Evolutionary conservation across 2,329 filamentous ascomycete genomes (phyloP), one percentile per base, ranked within the genome.

Genomic region (Fusarium pseudoanthophilum): DNA sequence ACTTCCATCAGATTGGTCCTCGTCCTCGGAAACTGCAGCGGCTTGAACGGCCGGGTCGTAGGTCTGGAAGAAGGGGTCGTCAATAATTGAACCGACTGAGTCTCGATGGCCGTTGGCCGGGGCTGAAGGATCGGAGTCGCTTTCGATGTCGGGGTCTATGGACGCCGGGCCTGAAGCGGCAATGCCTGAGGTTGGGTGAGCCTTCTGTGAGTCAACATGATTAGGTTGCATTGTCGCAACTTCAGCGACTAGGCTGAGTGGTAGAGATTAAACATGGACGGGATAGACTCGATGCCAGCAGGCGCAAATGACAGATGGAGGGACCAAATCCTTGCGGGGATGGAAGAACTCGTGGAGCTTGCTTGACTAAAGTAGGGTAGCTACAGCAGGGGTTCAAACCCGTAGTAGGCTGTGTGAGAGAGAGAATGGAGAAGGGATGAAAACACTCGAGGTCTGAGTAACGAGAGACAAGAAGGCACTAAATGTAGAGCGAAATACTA

Each of bases 1-100:
- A 64, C 76, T 75, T 37, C 71, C 73, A 66, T 76, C 73, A 52
- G 73, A 77, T 64, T 75, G 58, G 13, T 57, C 61, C 55, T 74
- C 77, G 63, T 76, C 73, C 43, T 76, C 61, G 57, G 77, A 77
- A 42, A 75, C 75, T 32, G 67, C 67, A 67, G 77, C 71, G 28
- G 76, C 71, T 69, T 79, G 75, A 60, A 75, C 68, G 61, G 78
- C 72, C 37, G 74, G 74, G 78, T 85, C 80, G 72, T 85, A 85
- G 71, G 83, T 84, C 75, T 85, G 84, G 80, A 88, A 87, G 78
- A 89, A 88, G 36, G 86, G 86, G 72, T 89, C 87, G 83, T 89
- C 86, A 77, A 87, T 81, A 69, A 89, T 87, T 67, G 87, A 88
- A 57, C 83, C 79, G 71, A 88, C 81, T 24, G 87, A 90, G 74